A percentile compares a stretch with the other conserved stretches of the same genome.
phyloP scores from a whole-genome alignment of 1,139 yeast genomes.

The Debaryomyces robertsiae region DNA sequence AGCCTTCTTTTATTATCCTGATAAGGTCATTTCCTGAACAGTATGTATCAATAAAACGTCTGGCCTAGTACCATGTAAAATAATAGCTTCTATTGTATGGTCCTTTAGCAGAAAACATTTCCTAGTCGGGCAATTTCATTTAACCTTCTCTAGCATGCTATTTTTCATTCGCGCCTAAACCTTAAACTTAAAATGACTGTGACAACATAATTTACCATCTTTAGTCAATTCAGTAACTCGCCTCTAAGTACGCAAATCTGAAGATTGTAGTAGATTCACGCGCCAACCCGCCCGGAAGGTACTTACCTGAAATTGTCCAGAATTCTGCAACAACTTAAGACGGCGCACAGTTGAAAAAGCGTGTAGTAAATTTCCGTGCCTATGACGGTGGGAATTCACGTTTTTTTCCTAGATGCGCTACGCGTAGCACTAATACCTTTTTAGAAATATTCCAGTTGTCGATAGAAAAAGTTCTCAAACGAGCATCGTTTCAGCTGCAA shows the following conservation, averaged over 20 bases:
- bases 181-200: too few relatives aligned
- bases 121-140: neutral
- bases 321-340: too few relatives aligned
- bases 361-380: conserved; percentile 8
- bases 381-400: conserved; percentile 5
- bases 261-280: too few relatives aligned
- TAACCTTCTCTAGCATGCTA: neutral
- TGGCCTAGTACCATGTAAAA: neutral
- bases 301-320: too few relatives aligned
- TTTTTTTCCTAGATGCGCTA: too few relatives aligned
- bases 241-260: too few relatives aligned
- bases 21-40: conserved; percentile 22
- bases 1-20: conserved; percentile 84
- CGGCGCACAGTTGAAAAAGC: neutral
- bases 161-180: neutral
- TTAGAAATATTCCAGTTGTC: conserved; percentile 5
- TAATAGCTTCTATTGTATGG: too few relatives aligned
- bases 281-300: too few relatives aligned
- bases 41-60: neutral
- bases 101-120: neutral
- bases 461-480: conserved; percentile 2
- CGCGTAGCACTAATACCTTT: conserved; percentile 6
- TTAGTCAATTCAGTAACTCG: too few relatives aligned
- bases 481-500: neutral
- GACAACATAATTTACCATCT: too few relatives aligned